Conservation (phyloP, 306 rosid genomes). For the Dalbergia cochinchinensis region DNA sequence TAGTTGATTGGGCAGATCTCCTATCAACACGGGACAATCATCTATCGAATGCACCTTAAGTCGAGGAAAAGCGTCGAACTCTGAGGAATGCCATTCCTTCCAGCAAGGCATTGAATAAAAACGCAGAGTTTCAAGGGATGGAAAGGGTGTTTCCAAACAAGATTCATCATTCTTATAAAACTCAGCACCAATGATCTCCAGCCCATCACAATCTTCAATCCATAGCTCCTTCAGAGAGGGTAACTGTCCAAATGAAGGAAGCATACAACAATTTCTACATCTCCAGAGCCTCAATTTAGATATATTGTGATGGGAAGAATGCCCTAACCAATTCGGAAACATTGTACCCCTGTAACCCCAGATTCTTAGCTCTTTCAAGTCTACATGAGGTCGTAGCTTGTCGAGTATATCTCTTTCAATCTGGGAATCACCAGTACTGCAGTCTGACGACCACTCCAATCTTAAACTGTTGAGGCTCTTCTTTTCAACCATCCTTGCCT, state of each 20-base stretch:
- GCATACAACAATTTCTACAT: not conserved
- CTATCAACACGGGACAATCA: not conserved
- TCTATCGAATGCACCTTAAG: not conserved
- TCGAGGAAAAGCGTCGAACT: not conserved
- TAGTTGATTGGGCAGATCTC: not conserved
- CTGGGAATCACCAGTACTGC: too few relatives aligned
- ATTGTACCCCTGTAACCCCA: not conserved
- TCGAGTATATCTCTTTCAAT: too few relatives aligned
- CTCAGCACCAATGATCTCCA: not conserved
- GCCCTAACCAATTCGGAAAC: not conserved
- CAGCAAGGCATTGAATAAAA: not conserved
- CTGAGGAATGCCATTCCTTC: not conserved
- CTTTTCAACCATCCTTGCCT: too few relatives aligned
- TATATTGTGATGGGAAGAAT: not conserved
- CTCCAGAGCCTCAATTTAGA: rapidly evolving
- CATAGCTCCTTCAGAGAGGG: not conserved
- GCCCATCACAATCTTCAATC: not conserved
- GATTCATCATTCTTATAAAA: not conserved
- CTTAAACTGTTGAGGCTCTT: too few relatives aligned
- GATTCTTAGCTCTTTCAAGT: not conserved
- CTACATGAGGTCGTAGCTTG: too few relatives aligned
- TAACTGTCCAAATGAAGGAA: not conserved
- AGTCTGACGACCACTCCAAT: too few relatives aligned
- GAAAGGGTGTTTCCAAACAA: not conserved
- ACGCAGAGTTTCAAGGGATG: not conserved